Percentiles rank a stretch among this genome's conserved stretches.
Evolutionary conservation across 495 filamentous ascomycete species (phyloP).

Genomic region (Daldinia childiae): DNA sequence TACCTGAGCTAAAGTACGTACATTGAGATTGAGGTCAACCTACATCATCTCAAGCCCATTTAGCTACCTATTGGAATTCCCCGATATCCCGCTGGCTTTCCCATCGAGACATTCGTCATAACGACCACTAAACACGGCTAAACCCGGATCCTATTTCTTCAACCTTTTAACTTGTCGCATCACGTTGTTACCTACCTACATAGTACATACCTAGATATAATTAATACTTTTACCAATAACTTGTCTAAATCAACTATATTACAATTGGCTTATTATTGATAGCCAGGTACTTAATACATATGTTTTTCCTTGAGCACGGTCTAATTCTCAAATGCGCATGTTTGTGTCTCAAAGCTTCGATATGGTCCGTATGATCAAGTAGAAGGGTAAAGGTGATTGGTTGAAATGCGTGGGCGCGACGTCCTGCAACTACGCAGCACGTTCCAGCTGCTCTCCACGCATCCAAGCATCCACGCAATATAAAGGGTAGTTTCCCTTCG

Average conservation of each 20-base stretch:
- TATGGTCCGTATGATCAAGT: not conserved
- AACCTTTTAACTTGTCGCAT: not conserved
- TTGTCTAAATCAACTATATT: not conserved
- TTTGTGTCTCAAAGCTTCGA: not conserved
- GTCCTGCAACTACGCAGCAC: slow-evolving; percentile 26
- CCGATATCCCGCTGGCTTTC: not conserved
- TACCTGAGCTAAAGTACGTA: not conserved
- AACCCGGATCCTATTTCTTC: not conserved
- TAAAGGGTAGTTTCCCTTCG: slow-evolving; percentile 28
- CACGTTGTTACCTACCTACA: not conserved
- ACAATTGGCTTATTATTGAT: not conserved
- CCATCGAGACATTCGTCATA: not conserved
- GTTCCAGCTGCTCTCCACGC: slow-evolving; percentile 3
- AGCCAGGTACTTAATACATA: no score
- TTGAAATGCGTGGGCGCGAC: slow-evolving; percentile 5
- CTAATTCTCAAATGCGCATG: not conserved
- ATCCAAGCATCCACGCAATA: not conserved
- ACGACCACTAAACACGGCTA: not conserved
- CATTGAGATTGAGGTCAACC: no score
- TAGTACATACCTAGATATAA: no score
- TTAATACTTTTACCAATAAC: not conserved
- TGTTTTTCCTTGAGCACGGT: not conserved
- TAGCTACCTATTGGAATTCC: slow-evolving; percentile 5
- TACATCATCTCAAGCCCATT: not conserved
- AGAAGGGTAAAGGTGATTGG: slow-evolving; percentile 13